Evolutionary conservation across 331 rosid genomes (phyloP).

Genomic region (Quercus tomentella): DNA sequence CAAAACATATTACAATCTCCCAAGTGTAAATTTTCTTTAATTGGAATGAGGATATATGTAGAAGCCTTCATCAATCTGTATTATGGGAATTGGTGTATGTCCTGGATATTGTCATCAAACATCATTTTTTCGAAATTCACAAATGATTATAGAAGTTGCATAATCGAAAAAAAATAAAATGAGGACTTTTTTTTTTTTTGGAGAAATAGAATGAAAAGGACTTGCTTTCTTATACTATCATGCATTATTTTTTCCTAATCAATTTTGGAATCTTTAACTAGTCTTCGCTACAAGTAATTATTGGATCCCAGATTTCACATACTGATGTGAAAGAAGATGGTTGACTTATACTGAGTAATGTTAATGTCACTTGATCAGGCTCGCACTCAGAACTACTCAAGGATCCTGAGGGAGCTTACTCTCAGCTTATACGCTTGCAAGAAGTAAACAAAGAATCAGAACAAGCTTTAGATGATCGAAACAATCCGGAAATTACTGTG

Average conservation of each 20-base stretch:
- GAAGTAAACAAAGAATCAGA: slow-evolving; percentile 30
- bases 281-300: background rate
- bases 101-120: background rate
- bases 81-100: background rate
- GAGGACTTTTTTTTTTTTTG: too few relatives aligned
- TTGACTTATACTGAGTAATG: background rate
- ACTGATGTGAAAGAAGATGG: background rate
- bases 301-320: background rate
- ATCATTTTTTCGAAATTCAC: background rate
- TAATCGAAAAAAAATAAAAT: background rate
- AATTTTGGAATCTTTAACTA: background rate
- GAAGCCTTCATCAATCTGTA: background rate
- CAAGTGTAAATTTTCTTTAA: background rate
- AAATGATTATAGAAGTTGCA: background rate
- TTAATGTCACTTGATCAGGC: slow-evolving; percentile 25
- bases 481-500: background rate
- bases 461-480: background rate
- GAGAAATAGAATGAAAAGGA: too few relatives aligned
- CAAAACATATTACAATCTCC: background rate
- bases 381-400: slow-evolving; percentile 41
- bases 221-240: background rate
- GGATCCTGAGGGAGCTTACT: slow-evolving; percentile 63
- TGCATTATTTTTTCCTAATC: background rate
- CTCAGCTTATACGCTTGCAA: slow-evolving; percentile 66
- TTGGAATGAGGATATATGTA: background rate